Conservation (phyloP, 1,284 basidiomycete species). For the Rhodotorula sp. region DNA sequence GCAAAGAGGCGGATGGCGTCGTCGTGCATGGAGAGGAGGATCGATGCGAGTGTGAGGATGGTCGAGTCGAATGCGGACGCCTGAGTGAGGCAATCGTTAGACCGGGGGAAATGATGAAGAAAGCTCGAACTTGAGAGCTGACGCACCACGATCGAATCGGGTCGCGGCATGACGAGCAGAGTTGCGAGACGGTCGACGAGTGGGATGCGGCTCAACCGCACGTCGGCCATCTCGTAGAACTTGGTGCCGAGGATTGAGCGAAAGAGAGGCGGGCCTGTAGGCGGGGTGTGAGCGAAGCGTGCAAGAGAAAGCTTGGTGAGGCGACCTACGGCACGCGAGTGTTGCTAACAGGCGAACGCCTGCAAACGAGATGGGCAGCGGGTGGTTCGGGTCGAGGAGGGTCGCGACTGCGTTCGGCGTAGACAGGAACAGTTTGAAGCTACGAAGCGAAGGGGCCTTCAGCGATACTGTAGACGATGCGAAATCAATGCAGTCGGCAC, state of each 20-base stretch:
- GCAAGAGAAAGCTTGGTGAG: too few relatives aligned
- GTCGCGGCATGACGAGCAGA: constrained; percentile 6
- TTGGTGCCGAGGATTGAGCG: constrained; percentile 21
- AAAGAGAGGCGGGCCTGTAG: constrained; percentile 23
- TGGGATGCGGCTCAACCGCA: constrained; percentile 14
- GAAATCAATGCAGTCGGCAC: too few relatives aligned
- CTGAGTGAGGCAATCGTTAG: background rate
- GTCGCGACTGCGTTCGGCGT: constrained; percentile 16
- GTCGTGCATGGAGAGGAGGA: constrained; percentile 21
- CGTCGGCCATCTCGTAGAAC: constrained; percentile 24
- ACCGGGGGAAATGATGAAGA: background rate
- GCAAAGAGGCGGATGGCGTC: constrained; percentile 28
- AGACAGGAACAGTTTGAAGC: constrained; percentile 18
- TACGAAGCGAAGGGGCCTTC: background rate
- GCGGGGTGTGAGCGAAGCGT: too few relatives aligned
- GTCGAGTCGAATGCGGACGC: constrained; percentile 10
- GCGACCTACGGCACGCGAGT: constrained; percentile 10
- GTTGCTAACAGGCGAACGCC: constrained; percentile 14
- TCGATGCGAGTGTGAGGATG: constrained; percentile 22
- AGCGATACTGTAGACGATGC: too few relatives aligned
- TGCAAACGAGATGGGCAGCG: constrained; percentile 8
- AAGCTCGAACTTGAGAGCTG: background rate
- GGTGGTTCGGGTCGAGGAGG: constrained; percentile 30
- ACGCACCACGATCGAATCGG: constrained; percentile 1
- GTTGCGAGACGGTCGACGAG: constrained; percentile 31